Evolutionary conservation across 2,329 filamentous ascomycete genomes (phyloP).

Genomic region (Fusarium udum): DNA sequence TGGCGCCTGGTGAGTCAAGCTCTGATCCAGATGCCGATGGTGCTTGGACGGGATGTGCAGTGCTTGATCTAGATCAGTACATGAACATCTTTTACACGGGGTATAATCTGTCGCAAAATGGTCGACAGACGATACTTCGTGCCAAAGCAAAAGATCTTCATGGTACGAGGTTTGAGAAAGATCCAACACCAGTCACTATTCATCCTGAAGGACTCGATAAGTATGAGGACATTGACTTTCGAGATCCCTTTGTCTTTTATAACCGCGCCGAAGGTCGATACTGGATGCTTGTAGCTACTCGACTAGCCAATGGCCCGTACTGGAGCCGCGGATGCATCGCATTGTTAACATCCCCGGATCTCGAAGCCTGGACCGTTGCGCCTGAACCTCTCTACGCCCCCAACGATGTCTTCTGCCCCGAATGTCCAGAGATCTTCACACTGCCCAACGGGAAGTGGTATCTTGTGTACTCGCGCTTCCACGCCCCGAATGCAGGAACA

Average conservation of each 20-base stretch:
- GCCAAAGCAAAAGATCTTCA: slow-evolving; percentile 40
- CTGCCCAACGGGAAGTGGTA: slow-evolving; percentile 51
- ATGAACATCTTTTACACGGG: slow-evolving; percentile 52
- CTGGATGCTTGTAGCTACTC: slow-evolving; percentile 51
- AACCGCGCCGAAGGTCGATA: slow-evolving; percentile 44
- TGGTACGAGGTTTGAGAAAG: slow-evolving; percentile 41
- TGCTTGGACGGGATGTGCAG: slow-evolving; percentile 48
- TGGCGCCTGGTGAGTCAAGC: slow-evolving; percentile 35
- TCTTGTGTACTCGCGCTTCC: slow-evolving; percentile 47
- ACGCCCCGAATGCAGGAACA: slow-evolving; percentile 49
- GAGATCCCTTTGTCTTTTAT: slow-evolving; percentile 50
- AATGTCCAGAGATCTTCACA: slow-evolving; percentile 50
- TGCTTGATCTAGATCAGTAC: slow-evolving; percentile 44
- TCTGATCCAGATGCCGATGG: slow-evolving; percentile 46
- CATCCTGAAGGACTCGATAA: slow-evolving; percentile 29
- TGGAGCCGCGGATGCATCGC: slow-evolving; percentile 51
- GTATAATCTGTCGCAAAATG: slow-evolving; percentile 45
- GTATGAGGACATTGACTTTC: slow-evolving; percentile 50
- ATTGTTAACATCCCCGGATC: slow-evolving; percentile 47
- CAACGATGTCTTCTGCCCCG: slow-evolving; percentile 49
- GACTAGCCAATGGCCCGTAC: slow-evolving; percentile 45
- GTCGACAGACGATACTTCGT: slow-evolving; percentile 48
- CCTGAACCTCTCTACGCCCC: slow-evolving; percentile 47
- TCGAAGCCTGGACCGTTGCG: slow-evolving; percentile 45
- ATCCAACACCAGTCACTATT: slow-evolving; percentile 38